Conservation (phyloP, 2,329 filamentous ascomycete genomes). For the Monosporascus sp. region DNA sequence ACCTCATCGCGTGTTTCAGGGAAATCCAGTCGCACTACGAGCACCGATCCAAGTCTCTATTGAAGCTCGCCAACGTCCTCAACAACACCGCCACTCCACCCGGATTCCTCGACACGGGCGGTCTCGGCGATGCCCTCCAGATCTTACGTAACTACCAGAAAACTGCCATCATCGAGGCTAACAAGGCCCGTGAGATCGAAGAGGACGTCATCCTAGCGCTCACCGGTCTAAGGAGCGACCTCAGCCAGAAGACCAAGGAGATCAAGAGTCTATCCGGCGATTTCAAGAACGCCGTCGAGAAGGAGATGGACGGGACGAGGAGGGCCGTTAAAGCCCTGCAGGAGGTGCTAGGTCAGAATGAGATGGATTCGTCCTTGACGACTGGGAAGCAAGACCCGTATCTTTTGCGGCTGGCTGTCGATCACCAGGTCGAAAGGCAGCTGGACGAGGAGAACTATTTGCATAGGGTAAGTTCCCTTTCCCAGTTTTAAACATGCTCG, state of each 20-base stretch:
- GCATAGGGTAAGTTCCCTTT: constrained; percentile 62
- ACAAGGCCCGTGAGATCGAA: constrained; percentile 86
- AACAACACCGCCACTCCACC: constrained; percentile 73
- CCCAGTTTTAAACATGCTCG: neutral
- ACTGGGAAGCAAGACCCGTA: constrained; percentile 91
- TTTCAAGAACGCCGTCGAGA: constrained; percentile 95
- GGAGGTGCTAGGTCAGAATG: constrained; percentile 72
- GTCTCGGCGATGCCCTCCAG: constrained; percentile 81
- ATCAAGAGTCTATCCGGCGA: constrained; percentile 91
- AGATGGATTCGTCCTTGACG: constrained; percentile 68
- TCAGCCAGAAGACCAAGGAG: constrained; percentile 96
- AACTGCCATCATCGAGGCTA: constrained; percentile 70
- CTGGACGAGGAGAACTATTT: constrained; percentile 97
- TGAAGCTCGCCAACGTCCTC: constrained; percentile 78
- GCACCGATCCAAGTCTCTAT: constrained; percentile 70
- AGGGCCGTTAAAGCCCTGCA: constrained; percentile 76
- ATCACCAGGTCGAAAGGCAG: constrained; percentile 85
- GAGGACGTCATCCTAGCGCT: constrained; percentile 85
- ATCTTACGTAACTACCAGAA: constrained; percentile 80
- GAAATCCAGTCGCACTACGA: constrained; percentile 91
- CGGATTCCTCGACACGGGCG: constrained; percentile 71
- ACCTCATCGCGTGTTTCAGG: constrained; percentile 87
- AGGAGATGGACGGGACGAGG: constrained; percentile 82
- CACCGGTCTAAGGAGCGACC: constrained; percentile 77
- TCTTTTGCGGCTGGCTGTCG: constrained; percentile 76